phyloP scores from a whole-genome alignment of 768 basidiomycete species.

The Thelephora aurantiotincta region DNA sequence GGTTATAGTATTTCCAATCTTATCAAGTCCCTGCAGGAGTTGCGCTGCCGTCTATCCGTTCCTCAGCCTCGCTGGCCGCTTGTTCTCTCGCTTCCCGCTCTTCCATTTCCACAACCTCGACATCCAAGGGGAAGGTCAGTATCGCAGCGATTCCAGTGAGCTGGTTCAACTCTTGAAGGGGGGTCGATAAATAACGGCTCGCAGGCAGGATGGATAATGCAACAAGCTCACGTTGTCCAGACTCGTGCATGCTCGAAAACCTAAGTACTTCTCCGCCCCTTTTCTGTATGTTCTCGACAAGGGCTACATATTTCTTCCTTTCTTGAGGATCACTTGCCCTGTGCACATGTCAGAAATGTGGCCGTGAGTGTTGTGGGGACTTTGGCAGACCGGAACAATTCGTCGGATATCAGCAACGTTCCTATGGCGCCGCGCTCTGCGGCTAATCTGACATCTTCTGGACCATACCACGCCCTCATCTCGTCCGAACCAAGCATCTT shows the following conservation, averaged over 20 bases:
- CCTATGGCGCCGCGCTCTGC: conserved; percentile 90
- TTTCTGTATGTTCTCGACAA: conserved; percentile 80
- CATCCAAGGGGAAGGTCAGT: conserved; percentile 86
- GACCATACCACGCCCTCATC: conserved; percentile 97
- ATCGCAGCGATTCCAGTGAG: conserved; percentile 93
- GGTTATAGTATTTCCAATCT: too few relatives aligned
- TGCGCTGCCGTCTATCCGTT: too few relatives aligned
- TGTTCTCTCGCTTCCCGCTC: conserved; percentile 60
- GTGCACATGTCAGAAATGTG: background rate
- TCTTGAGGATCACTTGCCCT: conserved; percentile 71
- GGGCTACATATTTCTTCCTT: conserved; percentile 71
- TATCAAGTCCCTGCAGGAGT: too few relatives aligned
- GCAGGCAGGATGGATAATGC: background rate
- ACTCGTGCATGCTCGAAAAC: conserved; percentile 99
- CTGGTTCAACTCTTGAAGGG: conserved; percentile 74
- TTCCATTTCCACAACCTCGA: conserved; percentile 91
- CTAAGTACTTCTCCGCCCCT: conserved; percentile 91
- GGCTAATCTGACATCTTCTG: conserved; percentile 84
- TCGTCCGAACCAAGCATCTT: conserved; percentile 95
- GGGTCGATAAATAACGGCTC: background rate
- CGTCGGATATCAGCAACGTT: conserved; percentile 88
- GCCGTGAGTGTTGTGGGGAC: background rate
- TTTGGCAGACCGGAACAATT: conserved; percentile 64
- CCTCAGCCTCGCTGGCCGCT: background rate
- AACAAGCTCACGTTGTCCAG: conserved; percentile 77